Evolutionary conservation across 129 eudicot genomes (phyloP).

Genomic region (Gnaphalium uliginosum): DNA sequence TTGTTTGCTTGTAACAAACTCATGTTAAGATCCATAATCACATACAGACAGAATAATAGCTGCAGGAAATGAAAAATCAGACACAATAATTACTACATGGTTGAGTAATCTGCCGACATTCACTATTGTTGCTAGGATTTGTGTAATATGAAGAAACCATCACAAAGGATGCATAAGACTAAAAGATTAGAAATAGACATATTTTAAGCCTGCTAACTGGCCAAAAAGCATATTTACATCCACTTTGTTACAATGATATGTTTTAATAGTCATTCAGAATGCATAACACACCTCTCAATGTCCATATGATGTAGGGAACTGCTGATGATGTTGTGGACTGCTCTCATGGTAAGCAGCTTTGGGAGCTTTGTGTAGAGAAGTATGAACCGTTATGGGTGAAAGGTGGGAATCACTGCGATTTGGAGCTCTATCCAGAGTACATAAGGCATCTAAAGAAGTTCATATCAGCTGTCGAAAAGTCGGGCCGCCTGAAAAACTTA

Average conservation of each 20-base stretch:
- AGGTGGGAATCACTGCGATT: conserved; percentile 92
- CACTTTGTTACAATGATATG: too few species aligned
- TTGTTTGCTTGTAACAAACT: not conserved
- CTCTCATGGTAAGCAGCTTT: conserved; percentile 88
- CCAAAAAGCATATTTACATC: too few species aligned
- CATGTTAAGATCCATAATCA: not conserved
- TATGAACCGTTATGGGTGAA: conserved; percentile 93
- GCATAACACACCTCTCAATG: not conserved
- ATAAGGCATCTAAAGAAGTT: conserved; percentile 86
- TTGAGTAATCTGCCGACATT: not conserved
- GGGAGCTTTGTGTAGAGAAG: conserved; percentile 88
- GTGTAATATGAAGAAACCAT: not conserved
- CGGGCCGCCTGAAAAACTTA: conserved; percentile 47
- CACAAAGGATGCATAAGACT: too few species aligned
- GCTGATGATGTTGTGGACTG: conserved; percentile 97
- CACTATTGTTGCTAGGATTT: not conserved
- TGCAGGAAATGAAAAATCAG: not conserved
- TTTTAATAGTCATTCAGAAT: too few species aligned
- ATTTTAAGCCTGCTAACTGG: too few species aligned
- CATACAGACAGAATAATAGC: conserved; percentile 4
- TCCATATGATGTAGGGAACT: conserved; percentile 58
- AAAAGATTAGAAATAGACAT: not conserved
- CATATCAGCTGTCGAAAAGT: conserved; percentile 70
- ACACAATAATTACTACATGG: not conserved
- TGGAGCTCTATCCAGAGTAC: conserved; percentile 88